Evolutionary conservation across 1,284 basidiomycete genomes (phyloP).

Genomic region (Melampsora americana): DNA sequence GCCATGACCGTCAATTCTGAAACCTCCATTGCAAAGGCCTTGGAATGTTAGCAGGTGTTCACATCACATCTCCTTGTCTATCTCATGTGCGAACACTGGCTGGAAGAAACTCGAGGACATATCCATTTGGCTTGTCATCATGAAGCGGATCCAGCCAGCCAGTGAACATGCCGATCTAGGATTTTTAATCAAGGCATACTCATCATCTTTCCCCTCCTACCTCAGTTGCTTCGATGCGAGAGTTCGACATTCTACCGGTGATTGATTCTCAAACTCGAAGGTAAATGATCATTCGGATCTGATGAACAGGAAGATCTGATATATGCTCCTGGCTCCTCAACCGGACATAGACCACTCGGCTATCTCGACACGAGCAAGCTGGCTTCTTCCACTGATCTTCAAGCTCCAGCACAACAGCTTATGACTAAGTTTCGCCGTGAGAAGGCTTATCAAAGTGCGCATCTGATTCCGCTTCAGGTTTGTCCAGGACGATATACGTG

Average conservation of each 20-base stretch:
- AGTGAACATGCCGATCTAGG: too few species aligned
- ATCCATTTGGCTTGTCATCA: too few species aligned
- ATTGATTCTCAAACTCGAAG: conserved; percentile 7
- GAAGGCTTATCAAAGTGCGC: conserved; percentile 14
- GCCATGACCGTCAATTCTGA: conserved; percentile 1
- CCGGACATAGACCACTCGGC: neutral
- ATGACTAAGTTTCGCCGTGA: conserved; percentile 11
- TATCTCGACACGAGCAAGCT: conserved; percentile 14
- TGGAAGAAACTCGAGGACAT: too few species aligned
- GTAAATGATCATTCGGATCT: neutral
- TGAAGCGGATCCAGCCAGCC: too few species aligned
- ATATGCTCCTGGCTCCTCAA: neutral
- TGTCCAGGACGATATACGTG: neutral
- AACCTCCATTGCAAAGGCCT: conserved; percentile 1
- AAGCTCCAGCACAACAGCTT: conserved; percentile 1
- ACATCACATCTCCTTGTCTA: neutral
- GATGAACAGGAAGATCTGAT: neutral
- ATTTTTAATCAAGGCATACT: neutral
- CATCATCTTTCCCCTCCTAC: neutral
- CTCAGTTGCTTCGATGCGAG: conserved; percentile 20
- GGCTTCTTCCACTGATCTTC: neutral
- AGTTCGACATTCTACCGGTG: conserved; percentile 19
- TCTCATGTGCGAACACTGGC: too few species aligned
- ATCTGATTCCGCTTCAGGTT: neutral
- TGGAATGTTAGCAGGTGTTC: conserved; percentile 3